Conservation (phyloP, 2,329 filamentous ascomycete species). For the Exophiala phaeomuriformis region DNA sequence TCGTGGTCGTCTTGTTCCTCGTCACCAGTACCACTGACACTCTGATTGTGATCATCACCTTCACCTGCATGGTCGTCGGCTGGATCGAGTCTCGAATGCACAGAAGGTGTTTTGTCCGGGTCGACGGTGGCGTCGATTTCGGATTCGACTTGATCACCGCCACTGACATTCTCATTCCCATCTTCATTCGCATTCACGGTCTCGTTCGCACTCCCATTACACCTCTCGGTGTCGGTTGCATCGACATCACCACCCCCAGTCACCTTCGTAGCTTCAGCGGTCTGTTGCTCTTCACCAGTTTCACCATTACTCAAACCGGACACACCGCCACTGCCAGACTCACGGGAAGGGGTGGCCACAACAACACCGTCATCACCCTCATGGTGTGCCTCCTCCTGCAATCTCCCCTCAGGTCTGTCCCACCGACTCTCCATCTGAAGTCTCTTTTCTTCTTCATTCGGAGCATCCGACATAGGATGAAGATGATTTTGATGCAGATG, state of each 20-base stretch:
- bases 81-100: neutral
- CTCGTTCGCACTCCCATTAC: no score
- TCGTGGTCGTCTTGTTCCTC: slow-evolving; percentile 48
- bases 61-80: slow-evolving; percentile 28
- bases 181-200: neutral
- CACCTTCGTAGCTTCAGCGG: no score
- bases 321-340: no score
- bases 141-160: neutral
- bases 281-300: no score
- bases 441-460: slow-evolving; percentile 22
- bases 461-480: slow-evolving; percentile 22
- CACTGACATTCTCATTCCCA: neutral
- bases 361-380: slow-evolving; percentile 15
- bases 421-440: slow-evolving; percentile 12
- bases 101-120: neutral
- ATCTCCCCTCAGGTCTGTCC: slow-evolving; percentile 22
- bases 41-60: slow-evolving; percentile 39
- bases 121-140: neutral
- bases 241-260: no score
- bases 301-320: no score
- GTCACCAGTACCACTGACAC: no score
- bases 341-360: neutral
- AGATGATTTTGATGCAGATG: neutral
- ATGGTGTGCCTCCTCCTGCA: slow-evolving; percentile 20
- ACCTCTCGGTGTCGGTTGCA: no score